Base-by-base conservation (phyloP, 129 eudicot species). In the Escallonia rubra region DNA sequence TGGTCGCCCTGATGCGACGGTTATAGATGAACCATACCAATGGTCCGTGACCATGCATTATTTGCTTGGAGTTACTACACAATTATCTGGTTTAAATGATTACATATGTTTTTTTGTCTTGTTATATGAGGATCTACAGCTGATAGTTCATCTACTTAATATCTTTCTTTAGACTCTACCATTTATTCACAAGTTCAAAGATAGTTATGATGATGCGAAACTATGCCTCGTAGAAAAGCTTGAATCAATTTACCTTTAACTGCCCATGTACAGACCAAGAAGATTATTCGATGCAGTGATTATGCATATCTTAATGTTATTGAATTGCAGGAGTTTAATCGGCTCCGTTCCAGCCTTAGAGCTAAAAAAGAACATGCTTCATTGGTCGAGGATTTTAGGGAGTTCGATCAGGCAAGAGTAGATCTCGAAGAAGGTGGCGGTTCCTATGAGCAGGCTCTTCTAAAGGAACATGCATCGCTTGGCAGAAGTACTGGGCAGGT, bases 341-440 rank as follows among this genome's bases (percentile, higher is more conserved):
- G 89, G 76, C 88, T 94, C 55, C 83, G 95, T 44, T 94, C 96
- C 48, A 89, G 97, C 75, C 86, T 87, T 69, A 82, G 90, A 77
- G 97, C 97, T 40, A 94, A 90, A 79, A 90, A 83, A 81, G 99
- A 94, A 74, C 99, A 94, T 75, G 99, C 99, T 53, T 89, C 96
- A 58, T 70, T 93, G 81, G 90, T 93, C 46, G 93, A 93, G 71
- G 96, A 93, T 81, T 89, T 93, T 63, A 79, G 95, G 75, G 96
- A 93, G 80, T 85, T 93, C 54, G 99, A 93, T 55, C 83, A 88
- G 65, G 71, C 95, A 66, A 80, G 92, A 77, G 81, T 86, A 80
- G 99, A 93, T 78, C 67, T 89, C 57, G 99, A 94, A 87, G 96
- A 89, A 41, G 95, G 93, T 53, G 83, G 82, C 49, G 85, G 84